Evolutionary conservation across 2,329 filamentous ascomycete species (phyloP).

Genomic region (Furcasterigmium sp.): DNA sequence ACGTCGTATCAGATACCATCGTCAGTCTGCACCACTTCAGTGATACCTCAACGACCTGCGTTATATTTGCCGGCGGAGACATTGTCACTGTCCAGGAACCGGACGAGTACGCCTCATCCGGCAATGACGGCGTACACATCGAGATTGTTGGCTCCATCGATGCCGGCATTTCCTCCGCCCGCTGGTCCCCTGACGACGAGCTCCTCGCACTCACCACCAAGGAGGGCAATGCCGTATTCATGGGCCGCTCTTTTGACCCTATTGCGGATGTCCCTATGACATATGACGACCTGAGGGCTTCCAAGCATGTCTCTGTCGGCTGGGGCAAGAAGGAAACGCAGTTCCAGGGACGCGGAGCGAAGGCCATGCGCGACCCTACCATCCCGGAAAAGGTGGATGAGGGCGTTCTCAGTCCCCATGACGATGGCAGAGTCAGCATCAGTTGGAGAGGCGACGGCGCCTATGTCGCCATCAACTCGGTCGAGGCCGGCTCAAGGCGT

Average conservation of each 20-base stretch:
- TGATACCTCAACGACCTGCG: conserved; percentile 70
- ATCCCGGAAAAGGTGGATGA: conserved; percentile 89
- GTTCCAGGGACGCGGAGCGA: conserved; percentile 87
- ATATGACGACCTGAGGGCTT: conserved; percentile 74
- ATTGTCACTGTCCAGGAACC: conserved; percentile 80
- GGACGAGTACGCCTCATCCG: conserved; percentile 20
- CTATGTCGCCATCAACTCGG: conserved; percentile 78
- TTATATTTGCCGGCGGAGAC: conserved; percentile 86
- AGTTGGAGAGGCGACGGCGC: conserved; percentile 95
- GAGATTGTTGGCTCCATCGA: conserved; percentile 96
- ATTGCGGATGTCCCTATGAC: conserved; percentile 70
- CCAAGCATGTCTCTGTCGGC: conserved; percentile 90
- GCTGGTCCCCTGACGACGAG: conserved; percentile 95
- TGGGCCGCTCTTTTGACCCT: conserved; percentile 87
- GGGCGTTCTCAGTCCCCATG: conserved; percentile 67
- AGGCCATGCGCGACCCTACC: conserved; percentile 84
- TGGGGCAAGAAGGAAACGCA: conserved; percentile 99
- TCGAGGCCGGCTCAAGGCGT: conserved; percentile 65
- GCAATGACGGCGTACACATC: conserved; percentile 59
- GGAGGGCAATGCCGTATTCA: conserved; percentile 75
- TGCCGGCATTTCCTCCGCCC: conserved; percentile 80
- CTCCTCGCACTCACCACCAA: conserved; percentile 78
- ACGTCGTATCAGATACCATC: conserved; percentile 69
- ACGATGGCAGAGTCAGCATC: conserved; percentile 67
- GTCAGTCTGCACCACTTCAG: conserved; percentile 80